Base-by-base conservation (phyloP, 371 early-diverging fungal species). In the Mucor saturninus region DNA sequence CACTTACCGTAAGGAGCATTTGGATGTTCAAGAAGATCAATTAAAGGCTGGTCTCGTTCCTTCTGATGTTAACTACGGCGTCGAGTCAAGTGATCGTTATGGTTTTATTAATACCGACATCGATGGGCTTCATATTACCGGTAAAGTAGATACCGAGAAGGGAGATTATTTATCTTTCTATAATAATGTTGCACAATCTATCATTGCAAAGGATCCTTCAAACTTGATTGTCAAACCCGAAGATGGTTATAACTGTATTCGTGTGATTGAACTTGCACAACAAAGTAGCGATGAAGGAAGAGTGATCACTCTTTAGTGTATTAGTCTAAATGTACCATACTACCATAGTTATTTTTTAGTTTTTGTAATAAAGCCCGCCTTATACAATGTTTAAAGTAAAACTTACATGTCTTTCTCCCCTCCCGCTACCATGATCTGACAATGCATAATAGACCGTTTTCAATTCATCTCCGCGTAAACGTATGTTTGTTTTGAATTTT, bases 1-100 rank as follows among this genome's bases (percentile, higher is more conserved):
- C 14, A 72, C 86, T 26, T 92, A 77, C 62, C 72, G 82, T 49
- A 91, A 90, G 73, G 77, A 85, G 49, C 80, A 86, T 31, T 68
- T 91, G 48, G 93, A 92, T 67, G 85, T 86, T 3, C 93, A 92
- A 67, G 93, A 92, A 57, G 84, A 82, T 46, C 92, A 91, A 61
- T 81, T 91, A 50, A 89, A 89, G 70, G 69, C 75, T 3, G 90
- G 89, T 9, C 30, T 83, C 15, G 69, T 85, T 1, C 90, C 89
- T 5, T 65, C 65, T 4, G 68, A 76, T 37, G 52, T 74, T 11
- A 75, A 57, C 2, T 89, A 79, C 61, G 90, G 90, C 48, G 58
- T 86, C 31, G 92, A 91, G 42, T 53, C 53, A 0, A 62, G 68
- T 14, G 68, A 66, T 1, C 68, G 65, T 32, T 86, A 79, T 77